These are phyloP conservation scores for Pichia nanzhaoensis DNA, from an alignment of 805 yeast genomes.

Conservation along the genomic window DNA sequence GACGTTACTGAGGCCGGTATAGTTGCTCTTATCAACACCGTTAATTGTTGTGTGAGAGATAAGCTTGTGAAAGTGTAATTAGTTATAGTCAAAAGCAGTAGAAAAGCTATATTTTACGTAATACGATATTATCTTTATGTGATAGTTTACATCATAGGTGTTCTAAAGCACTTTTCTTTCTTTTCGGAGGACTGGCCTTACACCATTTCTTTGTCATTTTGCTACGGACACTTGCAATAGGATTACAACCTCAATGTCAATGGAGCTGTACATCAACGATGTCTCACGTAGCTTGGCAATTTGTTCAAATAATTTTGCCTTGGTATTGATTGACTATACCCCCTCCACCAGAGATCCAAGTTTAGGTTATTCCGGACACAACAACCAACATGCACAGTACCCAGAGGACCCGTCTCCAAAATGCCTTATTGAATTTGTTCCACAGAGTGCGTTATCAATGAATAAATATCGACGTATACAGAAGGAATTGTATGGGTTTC, in stretches of 20 bases:
- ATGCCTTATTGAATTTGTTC: constrained; percentile 50
- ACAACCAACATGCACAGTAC: not conserved
- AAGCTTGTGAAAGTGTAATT: constrained; percentile 18
- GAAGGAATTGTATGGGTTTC: constrained; percentile 38
- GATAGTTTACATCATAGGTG: no score
- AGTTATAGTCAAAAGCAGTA: no score
- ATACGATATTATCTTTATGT: no score
- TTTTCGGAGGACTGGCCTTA: no score
- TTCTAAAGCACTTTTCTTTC: no score
- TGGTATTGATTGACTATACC: constrained; percentile 7
- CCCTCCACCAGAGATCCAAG: not conserved
- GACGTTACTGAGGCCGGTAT: constrained; percentile 52
- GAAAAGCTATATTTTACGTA: no score
- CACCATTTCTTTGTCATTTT: not conserved
- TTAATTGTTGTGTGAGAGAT: constrained; percentile 30
- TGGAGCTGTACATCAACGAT: constrained; percentile 11
- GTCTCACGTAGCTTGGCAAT: constrained; percentile 7
- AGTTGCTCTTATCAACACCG: constrained; percentile 41
- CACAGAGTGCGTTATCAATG: constrained; percentile 25
- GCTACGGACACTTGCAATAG: not conserved
- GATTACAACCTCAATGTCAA: not conserved
- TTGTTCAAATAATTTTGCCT: constrained; percentile 6
- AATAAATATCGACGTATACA: constrained; percentile 16
- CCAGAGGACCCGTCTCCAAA: constrained; percentile 20
- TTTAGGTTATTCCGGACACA: not conserved